Evolutionary conservation across 2,329 filamentous ascomycete species (phyloP).

Genomic region (Periglandula ipomoeae): DNA sequence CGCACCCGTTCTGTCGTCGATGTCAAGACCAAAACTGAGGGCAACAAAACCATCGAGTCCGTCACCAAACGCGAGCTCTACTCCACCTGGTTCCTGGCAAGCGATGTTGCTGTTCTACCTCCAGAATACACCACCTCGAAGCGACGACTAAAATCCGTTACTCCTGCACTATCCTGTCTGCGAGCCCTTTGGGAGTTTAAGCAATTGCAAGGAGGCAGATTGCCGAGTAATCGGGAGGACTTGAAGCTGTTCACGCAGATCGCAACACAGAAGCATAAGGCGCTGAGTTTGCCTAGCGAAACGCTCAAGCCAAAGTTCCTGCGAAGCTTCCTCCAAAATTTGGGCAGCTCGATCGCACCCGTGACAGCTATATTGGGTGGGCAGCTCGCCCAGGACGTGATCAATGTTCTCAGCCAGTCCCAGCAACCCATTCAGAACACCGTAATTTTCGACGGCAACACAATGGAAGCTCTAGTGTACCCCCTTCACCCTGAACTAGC

Average conservation of each 20-base stretch:
- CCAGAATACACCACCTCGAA: slow-evolving; percentile 58
- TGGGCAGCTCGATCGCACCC: slow-evolving; percentile 75
- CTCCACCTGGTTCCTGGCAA: slow-evolving; percentile 78
- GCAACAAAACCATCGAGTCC: slow-evolving; percentile 63
- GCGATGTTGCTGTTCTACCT: slow-evolving; percentile 61
- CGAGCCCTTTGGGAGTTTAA: slow-evolving; percentile 82
- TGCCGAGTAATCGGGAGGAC: slow-evolving; percentile 53
- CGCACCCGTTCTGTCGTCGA: slow-evolving; percentile 67
- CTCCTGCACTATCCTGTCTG: slow-evolving; percentile 74
- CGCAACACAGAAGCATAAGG: slow-evolving; percentile 68
- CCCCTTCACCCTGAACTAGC: slow-evolving; percentile 63
- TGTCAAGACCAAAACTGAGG: slow-evolving; percentile 61
- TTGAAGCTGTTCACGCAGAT: slow-evolving; percentile 68
- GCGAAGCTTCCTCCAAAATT: slow-evolving; percentile 75
- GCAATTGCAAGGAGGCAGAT: slow-evolving; percentile 41
- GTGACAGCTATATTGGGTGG: slow-evolving; percentile 86
- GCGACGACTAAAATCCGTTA: slow-evolving; percentile 65
- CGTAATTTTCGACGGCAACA: slow-evolving; percentile 80
- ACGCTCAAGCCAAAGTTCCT: slow-evolving; percentile 64
- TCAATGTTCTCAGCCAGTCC: slow-evolving; percentile 83
- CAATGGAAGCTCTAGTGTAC: slow-evolving; percentile 70
- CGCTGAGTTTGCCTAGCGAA: slow-evolving; percentile 59
- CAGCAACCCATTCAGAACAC: slow-evolving; percentile 97
- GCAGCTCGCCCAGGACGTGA: slow-evolving; percentile 88
- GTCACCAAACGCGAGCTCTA: slow-evolving; percentile 90